These are phyloP conservation scores for Suillus americanus DNA, from an alignment of 768 basidiomycete genomes.

Conservation along the genomic window DNA sequence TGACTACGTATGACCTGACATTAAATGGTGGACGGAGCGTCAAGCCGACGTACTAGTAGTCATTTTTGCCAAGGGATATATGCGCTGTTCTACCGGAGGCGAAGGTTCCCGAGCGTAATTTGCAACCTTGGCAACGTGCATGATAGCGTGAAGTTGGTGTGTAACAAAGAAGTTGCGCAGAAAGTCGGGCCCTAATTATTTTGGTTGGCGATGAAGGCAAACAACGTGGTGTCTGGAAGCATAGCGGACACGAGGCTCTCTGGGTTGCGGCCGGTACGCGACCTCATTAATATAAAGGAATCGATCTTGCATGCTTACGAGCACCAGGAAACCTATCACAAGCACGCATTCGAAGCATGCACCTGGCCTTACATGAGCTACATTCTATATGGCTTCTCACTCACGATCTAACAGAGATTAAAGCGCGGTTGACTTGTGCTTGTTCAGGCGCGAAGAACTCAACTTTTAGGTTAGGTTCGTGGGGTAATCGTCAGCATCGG, in stretches of 20 bases:
- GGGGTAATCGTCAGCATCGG: neutral
- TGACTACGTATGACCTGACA: constrained; percentile 28
- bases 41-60: constrained; percentile 25
- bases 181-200: constrained; percentile 56
- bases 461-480: constrained; percentile 4
- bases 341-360: constrained; percentile 28
- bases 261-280: constrained; percentile 26
- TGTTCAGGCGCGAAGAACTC: constrained; percentile 18
- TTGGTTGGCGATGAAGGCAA: constrained; percentile 68
- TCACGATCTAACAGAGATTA: constrained; percentile 23
- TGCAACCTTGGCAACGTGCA: constrained; percentile 46
- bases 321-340: constrained; percentile 20
- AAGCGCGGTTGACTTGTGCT: constrained; percentile 28
- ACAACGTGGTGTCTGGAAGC: constrained; percentile 41
- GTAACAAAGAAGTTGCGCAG: constrained; percentile 44
- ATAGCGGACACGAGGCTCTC: constrained; percentile 35
- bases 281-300: neutral
- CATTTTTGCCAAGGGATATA: constrained; percentile 35
- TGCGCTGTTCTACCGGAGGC: neutral
- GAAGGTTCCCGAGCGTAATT: neutral
- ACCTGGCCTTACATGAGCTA: constrained; percentile 29
- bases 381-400: neutral
- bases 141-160: constrained; percentile 39
- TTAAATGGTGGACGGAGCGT: constrained; percentile 26
- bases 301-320: neutral